Conservation (phyloP, 2,329 filamentous ascomycete species). For the Incumbomyces delicatus region DNA sequence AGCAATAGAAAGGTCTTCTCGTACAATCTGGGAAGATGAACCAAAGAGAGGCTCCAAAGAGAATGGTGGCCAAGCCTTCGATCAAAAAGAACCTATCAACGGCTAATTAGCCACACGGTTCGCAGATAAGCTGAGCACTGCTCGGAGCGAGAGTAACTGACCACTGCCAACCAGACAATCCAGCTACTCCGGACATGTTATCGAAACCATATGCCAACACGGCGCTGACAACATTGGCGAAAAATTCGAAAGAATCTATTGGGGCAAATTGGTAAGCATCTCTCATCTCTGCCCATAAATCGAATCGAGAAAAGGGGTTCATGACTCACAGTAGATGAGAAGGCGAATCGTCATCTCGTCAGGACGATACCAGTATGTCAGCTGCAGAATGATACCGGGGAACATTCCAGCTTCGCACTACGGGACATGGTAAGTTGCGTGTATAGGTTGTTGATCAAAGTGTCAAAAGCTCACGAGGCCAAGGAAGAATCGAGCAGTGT, state of each 20-base stretch:
- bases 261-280: conserved; percentile 12
- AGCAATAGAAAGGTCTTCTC: neutral
- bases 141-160: conserved; percentile 2
- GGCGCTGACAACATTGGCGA: conserved; percentile 28
- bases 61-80: conserved; percentile 34
- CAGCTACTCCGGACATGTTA: conserved; percentile 19
- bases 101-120: conserved; percentile 4
- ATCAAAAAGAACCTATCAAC: conserved; percentile 32
- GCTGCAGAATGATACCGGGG: conserved; percentile 32
- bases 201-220: conserved; percentile 22
- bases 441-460: no score
- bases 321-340: no score
- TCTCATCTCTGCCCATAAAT: no score
- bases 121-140: conserved; percentile 16
- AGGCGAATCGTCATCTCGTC: conserved; percentile 29
- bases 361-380: conserved; percentile 39
- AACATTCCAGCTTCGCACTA: conserved; percentile 33
- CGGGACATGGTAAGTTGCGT: no score
- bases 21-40: conserved; percentile 33
- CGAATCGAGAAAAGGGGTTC: no score
- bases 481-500: conserved; percentile 32
- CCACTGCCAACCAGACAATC: conserved; percentile 21
- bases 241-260: conserved; percentile 38
- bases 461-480: conserved; percentile 25
- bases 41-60: conserved; percentile 31